These are phyloP conservation scores for Colletotrichum sp. DNA, from an alignment of 2,329 filamentous ascomycete genomes.

Conservation along the genomic window DNA sequence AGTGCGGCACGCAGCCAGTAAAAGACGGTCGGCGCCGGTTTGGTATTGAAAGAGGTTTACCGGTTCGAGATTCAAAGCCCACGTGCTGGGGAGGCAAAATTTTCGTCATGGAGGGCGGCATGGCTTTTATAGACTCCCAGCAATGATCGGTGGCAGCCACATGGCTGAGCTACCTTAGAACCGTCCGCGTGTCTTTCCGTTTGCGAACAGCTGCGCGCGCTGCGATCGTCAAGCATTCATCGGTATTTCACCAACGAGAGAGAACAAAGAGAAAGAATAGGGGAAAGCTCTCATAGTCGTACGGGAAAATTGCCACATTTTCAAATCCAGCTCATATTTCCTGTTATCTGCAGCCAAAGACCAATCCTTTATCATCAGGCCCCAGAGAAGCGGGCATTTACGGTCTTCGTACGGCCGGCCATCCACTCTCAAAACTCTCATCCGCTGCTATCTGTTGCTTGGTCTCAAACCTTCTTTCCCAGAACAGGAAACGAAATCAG, in stretches of 20 bases:
- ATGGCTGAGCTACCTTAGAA: not conserved
- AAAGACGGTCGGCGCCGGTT: not conserved
- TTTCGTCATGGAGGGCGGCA: not conserved
- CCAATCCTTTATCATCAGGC: not conserved
- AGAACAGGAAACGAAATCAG: accelerated
- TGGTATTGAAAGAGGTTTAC: not conserved
- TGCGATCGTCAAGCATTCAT: not conserved
- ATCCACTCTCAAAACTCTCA: not conserved
- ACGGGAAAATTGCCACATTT: not conserved
- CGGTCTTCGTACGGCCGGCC: not conserved
- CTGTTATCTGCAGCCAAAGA: not conserved
- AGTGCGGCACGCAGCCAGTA: not conserved
- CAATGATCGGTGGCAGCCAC: not conserved
- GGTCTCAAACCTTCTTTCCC: not conserved
- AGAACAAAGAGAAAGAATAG: not conserved
- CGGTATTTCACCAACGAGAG: not conserved
- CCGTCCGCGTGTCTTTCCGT: not conserved
- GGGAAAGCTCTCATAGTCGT: not conserved
- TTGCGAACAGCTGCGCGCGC: not conserved
- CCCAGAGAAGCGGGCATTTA: accelerated
- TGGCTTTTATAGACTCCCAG: not conserved
- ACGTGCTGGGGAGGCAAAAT: not conserved
- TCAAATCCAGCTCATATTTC: not conserved
- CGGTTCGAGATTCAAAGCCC: not conserved
- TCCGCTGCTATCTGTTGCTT: not conserved